These are phyloP conservation scores for Neonectria coccinea DNA, from an alignment of 2,329 filamentous ascomycete species.

Conservation along the genomic window DNA sequence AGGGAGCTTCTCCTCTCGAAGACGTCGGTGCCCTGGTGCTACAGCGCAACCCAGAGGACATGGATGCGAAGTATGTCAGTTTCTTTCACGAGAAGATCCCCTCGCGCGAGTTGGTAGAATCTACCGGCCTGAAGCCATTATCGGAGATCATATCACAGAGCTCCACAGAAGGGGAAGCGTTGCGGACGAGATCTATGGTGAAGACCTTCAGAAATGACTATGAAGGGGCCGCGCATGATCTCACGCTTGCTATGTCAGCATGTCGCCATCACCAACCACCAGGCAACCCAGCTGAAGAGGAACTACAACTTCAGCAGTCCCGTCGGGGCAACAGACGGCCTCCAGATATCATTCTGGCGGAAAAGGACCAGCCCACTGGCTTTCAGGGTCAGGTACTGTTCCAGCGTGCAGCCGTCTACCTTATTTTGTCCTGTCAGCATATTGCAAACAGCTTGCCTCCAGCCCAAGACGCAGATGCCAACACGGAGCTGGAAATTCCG, in stretches of 20 bases:
- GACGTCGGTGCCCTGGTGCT: slow-evolving; percentile 80
- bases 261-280: slow-evolving; percentile 65
- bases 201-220: slow-evolving; percentile 81
- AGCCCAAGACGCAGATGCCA: slow-evolving; percentile 14
- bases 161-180: slow-evolving; percentile 72
- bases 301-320: slow-evolving; percentile 59
- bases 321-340: slow-evolving; percentile 42
- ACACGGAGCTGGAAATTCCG: slow-evolving; percentile 14
- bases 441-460: slow-evolving; percentile 66
- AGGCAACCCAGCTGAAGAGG: slow-evolving; percentile 64
- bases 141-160: slow-evolving; percentile 74
- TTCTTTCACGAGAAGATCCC: slow-evolving; percentile 94
- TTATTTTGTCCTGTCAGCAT: slow-evolving; percentile 76
- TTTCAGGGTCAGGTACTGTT: slow-evolving; percentile 81
- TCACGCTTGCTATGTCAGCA: slow-evolving; percentile 73
- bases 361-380: slow-evolving; percentile 74
- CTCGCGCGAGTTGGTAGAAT: slow-evolving; percentile 77
- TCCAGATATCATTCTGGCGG: slow-evolving; percentile 52
- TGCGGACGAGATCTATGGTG: slow-evolving; percentile 80
- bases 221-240: slow-evolving; percentile 75
- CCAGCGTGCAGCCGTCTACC: slow-evolving; percentile 78
- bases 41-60: slow-evolving; percentile 73
- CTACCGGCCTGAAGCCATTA: slow-evolving; percentile 74
- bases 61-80: slow-evolving; percentile 87
- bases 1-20: slow-evolving; percentile 80